Base-by-base conservation (phyloP, 306 rosid genomes). In the Gillenia trifoliata region DNA sequence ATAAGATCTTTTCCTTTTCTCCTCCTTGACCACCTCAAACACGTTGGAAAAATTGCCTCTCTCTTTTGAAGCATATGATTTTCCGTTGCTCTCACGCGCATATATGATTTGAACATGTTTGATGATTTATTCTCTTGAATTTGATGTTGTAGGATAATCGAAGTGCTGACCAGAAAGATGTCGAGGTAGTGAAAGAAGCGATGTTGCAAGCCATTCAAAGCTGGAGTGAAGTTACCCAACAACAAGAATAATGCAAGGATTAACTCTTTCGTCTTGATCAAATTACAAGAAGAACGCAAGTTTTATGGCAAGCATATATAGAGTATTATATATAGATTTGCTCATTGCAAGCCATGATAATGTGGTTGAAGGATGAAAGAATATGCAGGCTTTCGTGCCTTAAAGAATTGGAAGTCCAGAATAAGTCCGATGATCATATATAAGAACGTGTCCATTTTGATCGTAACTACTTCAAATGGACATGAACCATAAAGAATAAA, bases 131-230 rank as follows among this genome's bases (percentile, higher is more conserved):
- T 60, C 33, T 60, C 20, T 26, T 70, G 22, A 50, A 74, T 75
- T 50, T 40, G 49, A 78, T 72, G 67, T 75, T 5, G 8, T 79
- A 85, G 90, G 85, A 77, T 11, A 75, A 75, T 50, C 72, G 65
- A 83, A 83, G 75, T 71, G 75, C 40, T 50, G 30, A 75, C 13
- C 54, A 17, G 64, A 68, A 83, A 81, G 85, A 83, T 79, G 82
- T 74, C 23, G 67, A 80, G 34, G 40, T 68, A 56, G 69, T 87
- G 40, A 78, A 83, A 80, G 63, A 78, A 82, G 87, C 82, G 36
- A 78, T 89, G 81, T 74, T 82, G 77, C 72, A 73, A 82, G 94
- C 94, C 55, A 83, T 89, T 80, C 88, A 74, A 76, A 85, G 64
- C 73, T 89, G 94, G 94, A 78, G 76, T 36, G 75, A 80, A 74